phyloP scores from a whole-genome alignment of 345 rosid species.

The Arabidopsis suecica region DNA sequence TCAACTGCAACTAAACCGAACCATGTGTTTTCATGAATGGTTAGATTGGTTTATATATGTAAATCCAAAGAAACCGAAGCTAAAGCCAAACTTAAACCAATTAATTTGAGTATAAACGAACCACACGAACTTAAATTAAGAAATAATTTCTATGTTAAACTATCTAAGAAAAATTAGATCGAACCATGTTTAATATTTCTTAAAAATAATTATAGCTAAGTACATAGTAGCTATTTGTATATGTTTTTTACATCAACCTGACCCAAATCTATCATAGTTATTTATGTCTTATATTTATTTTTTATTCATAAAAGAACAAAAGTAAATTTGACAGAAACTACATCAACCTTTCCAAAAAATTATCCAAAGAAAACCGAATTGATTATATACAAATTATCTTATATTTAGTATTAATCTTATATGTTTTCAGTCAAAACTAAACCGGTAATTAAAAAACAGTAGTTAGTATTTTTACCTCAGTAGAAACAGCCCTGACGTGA shows the following conservation, averaged over 20 bases:
- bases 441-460: neutral
- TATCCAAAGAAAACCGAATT: neutral
- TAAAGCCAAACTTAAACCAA: neutral
- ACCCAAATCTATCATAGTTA: too few relatives aligned
- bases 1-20: neutral
- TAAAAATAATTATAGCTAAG: neutral
- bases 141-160: neutral
- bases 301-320: too few relatives aligned
- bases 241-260: too few relatives aligned
- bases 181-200: neutral
- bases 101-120: neutral
- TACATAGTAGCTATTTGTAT: neutral
- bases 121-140: neutral
- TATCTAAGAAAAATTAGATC: neutral
- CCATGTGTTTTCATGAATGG: slow-evolving; percentile 7
- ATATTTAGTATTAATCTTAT: neutral
- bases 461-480: slow-evolving; percentile 51
- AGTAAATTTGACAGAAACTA: neutral
- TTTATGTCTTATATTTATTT: too few relatives aligned
- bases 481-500: slow-evolving; percentile 57
- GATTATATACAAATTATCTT: neutral
- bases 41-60: neutral
- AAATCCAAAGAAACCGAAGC: neutral
- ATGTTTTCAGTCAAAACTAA: neutral
- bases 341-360: too few relatives aligned